Conservation (phyloP, 352 stramenopile species). For the Globisporangium barbulae region DNA sequence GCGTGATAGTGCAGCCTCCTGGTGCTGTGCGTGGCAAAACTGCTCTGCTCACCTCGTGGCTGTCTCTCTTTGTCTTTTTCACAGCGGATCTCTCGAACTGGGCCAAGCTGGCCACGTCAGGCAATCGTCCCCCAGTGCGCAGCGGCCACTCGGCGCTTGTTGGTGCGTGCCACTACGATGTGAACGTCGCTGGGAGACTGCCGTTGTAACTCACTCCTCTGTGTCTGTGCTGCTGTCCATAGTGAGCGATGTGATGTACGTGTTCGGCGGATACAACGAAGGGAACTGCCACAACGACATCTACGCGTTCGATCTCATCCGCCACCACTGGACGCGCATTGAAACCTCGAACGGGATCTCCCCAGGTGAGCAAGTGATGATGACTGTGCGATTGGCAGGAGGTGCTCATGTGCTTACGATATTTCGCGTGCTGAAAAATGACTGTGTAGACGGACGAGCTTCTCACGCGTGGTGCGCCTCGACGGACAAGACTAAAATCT, state of each 20-base stretch:
- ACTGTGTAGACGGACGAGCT: constrained; percentile 48
- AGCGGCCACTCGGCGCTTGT: constrained; percentile 80
- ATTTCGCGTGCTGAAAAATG: background rate
- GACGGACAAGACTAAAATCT: constrained; percentile 72
- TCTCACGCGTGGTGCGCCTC: constrained; percentile 77
- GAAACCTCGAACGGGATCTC: constrained; percentile 72
- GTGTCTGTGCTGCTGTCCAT: background rate
- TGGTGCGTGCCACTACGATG: constrained; percentile 28
- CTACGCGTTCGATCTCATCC: constrained; percentile 77
- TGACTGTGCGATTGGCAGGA: background rate
- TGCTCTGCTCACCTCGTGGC: constrained; percentile 2
- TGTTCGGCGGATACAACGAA: constrained; percentile 85
- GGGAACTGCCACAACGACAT: constrained; percentile 85
- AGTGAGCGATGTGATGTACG: constrained; percentile 80
- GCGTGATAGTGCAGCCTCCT: background rate
- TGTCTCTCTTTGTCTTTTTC: background rate
- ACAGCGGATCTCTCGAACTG: constrained; percentile 65
- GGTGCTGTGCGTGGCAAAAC: background rate
- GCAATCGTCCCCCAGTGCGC: constrained; percentile 61
- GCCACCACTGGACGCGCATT: constrained; percentile 75
- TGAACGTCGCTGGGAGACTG: background rate
- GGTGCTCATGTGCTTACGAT: background rate
- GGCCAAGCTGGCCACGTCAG: constrained; percentile 71
- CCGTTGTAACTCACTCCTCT: constrained; percentile 8
- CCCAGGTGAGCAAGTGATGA: constrained; percentile 36